A percentile compares a stretch with the other conserved stretches of the same genome.
Evolutionary conservation across 495 filamentous ascomycete species (phyloP).

Genomic region (Bacidia rubella): DNA sequence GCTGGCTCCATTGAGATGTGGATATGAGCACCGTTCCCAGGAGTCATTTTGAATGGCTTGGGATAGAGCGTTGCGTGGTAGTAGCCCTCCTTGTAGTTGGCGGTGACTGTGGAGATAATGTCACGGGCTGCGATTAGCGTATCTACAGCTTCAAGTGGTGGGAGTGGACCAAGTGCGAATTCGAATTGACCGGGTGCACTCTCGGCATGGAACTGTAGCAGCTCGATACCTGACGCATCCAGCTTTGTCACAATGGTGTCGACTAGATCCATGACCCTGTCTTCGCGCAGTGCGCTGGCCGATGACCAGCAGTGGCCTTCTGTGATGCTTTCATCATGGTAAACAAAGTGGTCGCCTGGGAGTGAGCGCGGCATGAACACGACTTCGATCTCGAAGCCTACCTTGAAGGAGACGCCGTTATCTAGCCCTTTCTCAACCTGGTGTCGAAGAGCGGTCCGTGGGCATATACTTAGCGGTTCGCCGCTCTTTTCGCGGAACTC

Average conservation of each 20-base stretch:
- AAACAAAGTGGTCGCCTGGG: slow-evolving; percentile 11
- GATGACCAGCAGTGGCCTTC: slow-evolving; percentile 48
- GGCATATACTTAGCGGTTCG: slow-evolving; percentile 34
- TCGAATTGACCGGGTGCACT: slow-evolving; percentile 67
- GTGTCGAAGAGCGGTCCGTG: slow-evolving; percentile 40
- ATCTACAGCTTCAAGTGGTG: slow-evolving; percentile 59
- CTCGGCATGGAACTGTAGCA: slow-evolving; percentile 71
- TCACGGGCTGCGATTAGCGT: slow-evolving; percentile 58
- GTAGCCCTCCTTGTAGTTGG: slow-evolving; percentile 30
- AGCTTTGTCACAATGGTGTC: slow-evolving; percentile 50
- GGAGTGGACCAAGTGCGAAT: slow-evolving; percentile 52
- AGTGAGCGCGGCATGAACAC: slow-evolving; percentile 42
- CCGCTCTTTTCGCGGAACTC: slow-evolving; percentile 39
- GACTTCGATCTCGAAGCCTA: slow-evolving; percentile 80
- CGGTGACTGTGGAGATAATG: slow-evolving; percentile 46
- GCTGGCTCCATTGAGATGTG: slow-evolving; percentile 48
- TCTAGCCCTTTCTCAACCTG: slow-evolving; percentile 34
- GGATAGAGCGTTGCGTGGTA: slow-evolving; percentile 69
- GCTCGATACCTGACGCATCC: slow-evolving; percentile 44
- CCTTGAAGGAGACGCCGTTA: slow-evolving; percentile 37
- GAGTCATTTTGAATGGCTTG: slow-evolving; percentile 44
- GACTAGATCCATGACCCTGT: slow-evolving; percentile 41
- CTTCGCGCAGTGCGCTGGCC: slow-evolving; percentile 38
- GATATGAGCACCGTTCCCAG: slow-evolving; percentile 53
- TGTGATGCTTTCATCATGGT: slow-evolving; percentile 14